phyloP scores from a whole-genome alignment of 768 basidiomycete species.

The Pisolithus orientalis region DNA sequence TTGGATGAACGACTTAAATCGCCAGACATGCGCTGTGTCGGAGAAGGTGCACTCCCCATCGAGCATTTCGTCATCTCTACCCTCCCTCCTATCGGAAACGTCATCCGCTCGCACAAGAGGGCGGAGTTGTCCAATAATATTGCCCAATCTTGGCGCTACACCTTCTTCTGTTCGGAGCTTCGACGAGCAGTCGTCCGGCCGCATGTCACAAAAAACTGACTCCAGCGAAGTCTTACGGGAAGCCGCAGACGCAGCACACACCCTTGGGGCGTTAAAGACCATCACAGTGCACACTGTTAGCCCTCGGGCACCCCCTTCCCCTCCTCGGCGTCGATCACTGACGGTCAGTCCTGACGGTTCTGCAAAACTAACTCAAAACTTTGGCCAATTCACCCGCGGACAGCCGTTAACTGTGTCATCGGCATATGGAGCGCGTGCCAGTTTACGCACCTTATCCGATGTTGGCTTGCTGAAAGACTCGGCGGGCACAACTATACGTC shows the following conservation, averaged over 20 bases:
- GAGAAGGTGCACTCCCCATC: not conserved
- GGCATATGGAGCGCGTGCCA: not conserved
- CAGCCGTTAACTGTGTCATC: not conserved
- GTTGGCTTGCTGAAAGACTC: not conserved
- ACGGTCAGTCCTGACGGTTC: constrained; percentile 14
- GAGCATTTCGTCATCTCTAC: constrained; percentile 6
- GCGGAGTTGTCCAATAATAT: constrained; percentile 9
- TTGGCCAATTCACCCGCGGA: constrained; percentile 2
- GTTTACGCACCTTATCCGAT: not conserved
- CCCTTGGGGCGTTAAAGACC: constrained; percentile 5
- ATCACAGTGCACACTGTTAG: constrained; percentile 17
- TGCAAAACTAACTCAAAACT: constrained; percentile 3
- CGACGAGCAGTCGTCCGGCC: not conserved
- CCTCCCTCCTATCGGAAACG: constrained; percentile 23
- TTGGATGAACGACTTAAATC: constrained; percentile 54
- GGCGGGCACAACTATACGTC: constrained; percentile 10
- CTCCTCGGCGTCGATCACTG: constrained; percentile 19
- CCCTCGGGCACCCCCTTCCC: not conserved
- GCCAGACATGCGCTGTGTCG: constrained; percentile 25
- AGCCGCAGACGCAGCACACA: constrained; percentile 1
- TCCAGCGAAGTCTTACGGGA: not conserved
- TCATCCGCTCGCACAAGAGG: constrained; percentile 18
- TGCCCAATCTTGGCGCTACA: constrained; percentile 1
- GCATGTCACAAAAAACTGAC: constrained; percentile 11
- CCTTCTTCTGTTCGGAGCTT: not conserved